These are phyloP conservation scores for Neltuma alba DNA, from an alignment of 306 rosid species.

Conservation along the genomic window DNA sequence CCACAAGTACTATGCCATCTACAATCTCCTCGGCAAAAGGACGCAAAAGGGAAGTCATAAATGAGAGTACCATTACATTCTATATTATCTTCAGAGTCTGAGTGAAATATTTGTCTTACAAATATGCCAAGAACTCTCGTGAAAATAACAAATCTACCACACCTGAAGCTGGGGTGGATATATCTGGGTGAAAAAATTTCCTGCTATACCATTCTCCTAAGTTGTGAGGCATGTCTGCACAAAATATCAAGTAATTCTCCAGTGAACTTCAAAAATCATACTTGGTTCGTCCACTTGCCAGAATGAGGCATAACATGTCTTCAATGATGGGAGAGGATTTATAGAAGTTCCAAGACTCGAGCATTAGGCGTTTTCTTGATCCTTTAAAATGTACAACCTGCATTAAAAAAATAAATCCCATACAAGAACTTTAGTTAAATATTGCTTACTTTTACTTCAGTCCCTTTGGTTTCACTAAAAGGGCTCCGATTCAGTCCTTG, in stretches of 20 bases:
- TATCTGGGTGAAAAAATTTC: not conserved
- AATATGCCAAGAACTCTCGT: not conserved
- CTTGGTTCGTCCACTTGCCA: slow-evolving; percentile 87
- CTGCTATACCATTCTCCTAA: not conserved
- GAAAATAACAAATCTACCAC: not conserved
- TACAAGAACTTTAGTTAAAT: not conserved
- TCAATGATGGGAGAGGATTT: slow-evolving; percentile 52
- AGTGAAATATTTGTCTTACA: not conserved
- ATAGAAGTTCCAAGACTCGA: slow-evolving; percentile 87
- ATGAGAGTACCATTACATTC: not conserved
- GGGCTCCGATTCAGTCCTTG: not conserved
- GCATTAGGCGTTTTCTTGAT: slow-evolving; percentile 96
- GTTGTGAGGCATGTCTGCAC: not conserved
- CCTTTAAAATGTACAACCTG: slow-evolving; percentile 98
- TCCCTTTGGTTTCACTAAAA: not conserved
- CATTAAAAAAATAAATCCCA: slow-evolving; percentile 24
- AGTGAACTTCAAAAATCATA: slow-evolving; percentile 65
- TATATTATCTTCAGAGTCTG: not conserved
- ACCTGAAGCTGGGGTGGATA: not conserved
- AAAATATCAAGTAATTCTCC: slow-evolving; percentile 1
- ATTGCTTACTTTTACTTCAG: not conserved
- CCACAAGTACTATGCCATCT: not conserved
- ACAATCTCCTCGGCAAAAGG: not conserved
- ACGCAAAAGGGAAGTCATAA: not conserved
- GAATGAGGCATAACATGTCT: slow-evolving; percentile 84